Evolutionary conservation across 139 green algal species (phyloP), one percentile per base, ranked within the genome.

Genomic region (Coelastrella sp.): DNA sequence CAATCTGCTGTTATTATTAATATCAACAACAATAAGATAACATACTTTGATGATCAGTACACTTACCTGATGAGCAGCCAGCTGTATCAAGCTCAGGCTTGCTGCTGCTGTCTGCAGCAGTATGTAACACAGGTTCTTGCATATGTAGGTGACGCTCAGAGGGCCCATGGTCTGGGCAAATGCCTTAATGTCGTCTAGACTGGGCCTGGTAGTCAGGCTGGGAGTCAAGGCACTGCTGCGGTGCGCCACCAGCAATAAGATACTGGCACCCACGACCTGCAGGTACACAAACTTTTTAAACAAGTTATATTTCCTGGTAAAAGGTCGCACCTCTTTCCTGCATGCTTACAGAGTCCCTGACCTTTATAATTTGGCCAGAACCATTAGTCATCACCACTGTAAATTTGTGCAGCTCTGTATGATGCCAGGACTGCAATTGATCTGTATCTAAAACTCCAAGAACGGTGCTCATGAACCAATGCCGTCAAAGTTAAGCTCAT

Each of bases 61-160:
- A 6, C 60, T 12, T 76, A 86, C 91, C 92, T 98, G 95, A 91
- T 98, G 96, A 11, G 94, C 95, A 0, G 96, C 96, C 84, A 97
- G 89, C 57, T 91, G 86, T 57, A 94, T 68, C 19, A 91, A 87
- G 8, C 78, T 60, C 65, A 97, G 88, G 24, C 60, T 85, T 9
- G 96, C 94, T 8, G 95, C 95, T 7, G 93, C 89, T 63, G 89
- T 93, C 89, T 96, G 94, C 63, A 97, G 80, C 66, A 95, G 82
- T 15, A 97, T 87, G 88, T 97, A 97, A 63, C 87, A 93, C 4
- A 94, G 70, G 84, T 89, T 89, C 20, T 97, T 97, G 93, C 85
- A 92, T 0, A 96, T 59, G 85, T 97, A 97, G 17, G 96, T 94
- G 4, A 97, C 65, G 6, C 89, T 93, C 11, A 97, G 88, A 4